Base-by-base conservation (phyloP, 495 filamentous ascomycete species). In the Daldinia concentrica region DNA sequence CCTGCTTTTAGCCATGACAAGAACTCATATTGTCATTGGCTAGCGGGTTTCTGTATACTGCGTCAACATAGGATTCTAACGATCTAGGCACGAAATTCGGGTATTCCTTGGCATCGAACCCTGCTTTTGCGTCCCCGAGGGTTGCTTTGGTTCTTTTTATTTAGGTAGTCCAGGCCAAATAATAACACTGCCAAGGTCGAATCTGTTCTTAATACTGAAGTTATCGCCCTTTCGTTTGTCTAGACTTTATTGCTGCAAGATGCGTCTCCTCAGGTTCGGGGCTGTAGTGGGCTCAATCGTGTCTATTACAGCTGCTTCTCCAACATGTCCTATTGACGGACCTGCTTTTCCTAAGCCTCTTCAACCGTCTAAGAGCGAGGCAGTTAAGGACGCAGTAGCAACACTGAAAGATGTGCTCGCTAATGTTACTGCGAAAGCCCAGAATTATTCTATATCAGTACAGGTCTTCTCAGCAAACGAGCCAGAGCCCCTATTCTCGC, bases 251-350 rank as follows among this genome's bases (percentile, higher is more conserved):
- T 50, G 4, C 15, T 52, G 19, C 17, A 66, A 67, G 26, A 74
- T 74, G 72, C 36, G 54, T 26, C 8, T 50, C 34, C 51, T 34
- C n/a, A 52, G 22, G 58, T 8, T 68, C 12, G 34, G 66, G 14
- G 19, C 43, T 15, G 37, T 64, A 34, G 5, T 62, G 32, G 64
- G 69, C 19, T 66, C 59, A n/a, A 9, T 73, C 32, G 52, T 64
- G 17, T 45, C 56, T 6, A 48, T 62, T 43, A 29, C 54, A 39
- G 57, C 29, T 45, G 79, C 78, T 15, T 67, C 62, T 15, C 76
- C 76, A 15, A 79, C 76, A 59, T 88, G 85, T 64, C 86, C 85
- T 2, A 73, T 87, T 1, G 80, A 85, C 14, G 85, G 85, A 0
- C 83, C 84, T 12, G 81, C 77, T 34, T 88, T 82, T 62, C 80